These are phyloP conservation scores for Stachybotrys chartarum DNA, from an alignment of 2,329 filamentous ascomycete genomes.

Conservation along the genomic window DNA sequence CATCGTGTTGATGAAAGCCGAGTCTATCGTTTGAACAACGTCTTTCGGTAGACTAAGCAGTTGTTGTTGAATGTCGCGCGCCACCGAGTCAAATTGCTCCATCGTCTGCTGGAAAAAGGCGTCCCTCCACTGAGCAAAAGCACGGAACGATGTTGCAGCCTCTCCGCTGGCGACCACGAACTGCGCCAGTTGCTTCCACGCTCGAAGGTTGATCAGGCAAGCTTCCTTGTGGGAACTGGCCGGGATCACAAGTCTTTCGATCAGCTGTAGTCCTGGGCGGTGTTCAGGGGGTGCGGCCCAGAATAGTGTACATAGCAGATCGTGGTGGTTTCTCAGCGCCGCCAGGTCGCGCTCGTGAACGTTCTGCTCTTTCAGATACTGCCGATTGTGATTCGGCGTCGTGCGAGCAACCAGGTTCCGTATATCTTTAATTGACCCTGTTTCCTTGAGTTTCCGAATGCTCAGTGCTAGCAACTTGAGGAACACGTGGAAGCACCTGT, in stretches of 20 bases:
- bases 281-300: constrained; percentile 53
- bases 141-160: constrained; percentile 40
- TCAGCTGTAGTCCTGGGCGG: constrained; percentile 44
- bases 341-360: constrained; percentile 55
- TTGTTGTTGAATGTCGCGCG: constrained; percentile 49
- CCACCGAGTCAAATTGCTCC: constrained; percentile 49
- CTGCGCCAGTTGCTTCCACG: constrained; percentile 55
- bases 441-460: constrained; percentile 42
- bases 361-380: constrained; percentile 55
- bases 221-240: constrained; percentile 59
- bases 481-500: constrained; percentile 61
- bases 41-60: constrained; percentile 41
- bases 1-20: constrained; percentile 40
- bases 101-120: constrained; percentile 50
- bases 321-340: constrained; percentile 60
- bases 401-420: constrained; percentile 54
- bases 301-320: constrained; percentile 59
- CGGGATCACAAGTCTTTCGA: constrained; percentile 53
- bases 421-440: constrained; percentile 48
- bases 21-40: constrained; percentile 31
- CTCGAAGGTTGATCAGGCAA: constrained; percentile 54
- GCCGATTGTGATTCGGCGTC: constrained; percentile 58
- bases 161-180: constrained; percentile 46
- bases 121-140: constrained; percentile 42
- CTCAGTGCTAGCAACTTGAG: constrained; percentile 55